Conservation (phyloP, 2,329 filamentous ascomycete genomes). For the Plenodomus tracheiphilus region DNA sequence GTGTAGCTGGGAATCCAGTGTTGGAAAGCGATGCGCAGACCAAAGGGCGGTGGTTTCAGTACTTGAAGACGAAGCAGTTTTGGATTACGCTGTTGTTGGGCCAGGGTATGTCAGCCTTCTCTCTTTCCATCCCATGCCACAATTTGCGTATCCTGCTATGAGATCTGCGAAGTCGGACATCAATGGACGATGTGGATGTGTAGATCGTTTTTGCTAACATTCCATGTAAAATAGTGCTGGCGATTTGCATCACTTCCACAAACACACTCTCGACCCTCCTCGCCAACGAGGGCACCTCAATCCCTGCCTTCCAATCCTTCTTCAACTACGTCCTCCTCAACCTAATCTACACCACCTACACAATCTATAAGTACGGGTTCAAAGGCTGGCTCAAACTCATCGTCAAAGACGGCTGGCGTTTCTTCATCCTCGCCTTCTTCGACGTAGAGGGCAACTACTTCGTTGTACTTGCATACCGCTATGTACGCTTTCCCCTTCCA, state of each 20-base stretch:
- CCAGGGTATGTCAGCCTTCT: conserved; percentile 45
- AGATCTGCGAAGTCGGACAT: too few relatives aligned
- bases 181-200: too few relatives aligned
- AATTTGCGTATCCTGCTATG: too few relatives aligned
- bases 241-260: conserved; percentile 87
- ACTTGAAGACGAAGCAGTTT: conserved; percentile 83
- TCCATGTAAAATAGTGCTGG: conserved; percentile 20
- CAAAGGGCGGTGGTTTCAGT: conserved; percentile 61
- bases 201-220: background rate
- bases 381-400: conserved; percentile 69
- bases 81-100: conserved; percentile 81
- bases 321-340: conserved; percentile 91
- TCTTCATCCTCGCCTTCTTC: conserved; percentile 84
- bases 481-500: conserved; percentile 21
- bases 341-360: conserved; percentile 78
- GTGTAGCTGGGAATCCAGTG: conserved; percentile 18
- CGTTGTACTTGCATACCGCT: conserved; percentile 88
- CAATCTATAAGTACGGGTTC: conserved; percentile 77
- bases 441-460: conserved; percentile 99
- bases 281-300: conserved; percentile 67
- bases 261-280: conserved; percentile 89
- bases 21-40: conserved; percentile 44
- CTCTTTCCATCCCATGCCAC: background rate
- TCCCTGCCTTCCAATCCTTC: conserved; percentile 93
- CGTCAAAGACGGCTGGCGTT: conserved; percentile 82